Conservation (phyloP, 768 basidiomycete species). For the Tricholoma hemisulphureum region DNA sequence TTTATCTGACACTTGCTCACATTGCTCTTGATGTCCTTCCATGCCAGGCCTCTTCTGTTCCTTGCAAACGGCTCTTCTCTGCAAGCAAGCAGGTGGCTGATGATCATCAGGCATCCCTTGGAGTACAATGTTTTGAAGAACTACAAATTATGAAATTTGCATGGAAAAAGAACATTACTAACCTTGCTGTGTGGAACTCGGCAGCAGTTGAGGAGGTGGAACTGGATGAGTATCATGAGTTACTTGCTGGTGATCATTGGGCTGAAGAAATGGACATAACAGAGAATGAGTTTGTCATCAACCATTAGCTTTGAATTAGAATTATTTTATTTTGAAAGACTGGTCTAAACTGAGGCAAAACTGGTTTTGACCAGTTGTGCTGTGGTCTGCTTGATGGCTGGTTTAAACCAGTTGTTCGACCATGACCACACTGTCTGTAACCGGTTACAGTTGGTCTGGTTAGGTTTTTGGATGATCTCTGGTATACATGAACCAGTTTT, state of each 20-base stretch:
- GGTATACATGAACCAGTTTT: too few species aligned
- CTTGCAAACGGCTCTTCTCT: conserved; percentile 18
- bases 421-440: too few species aligned
- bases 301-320: too few species aligned
- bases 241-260: not conserved
- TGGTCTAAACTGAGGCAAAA: too few species aligned
- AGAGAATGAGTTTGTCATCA: not conserved
- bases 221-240: conserved; percentile 4
- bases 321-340: too few species aligned
- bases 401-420: too few species aligned
- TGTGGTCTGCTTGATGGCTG: too few species aligned
- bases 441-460: too few species aligned
- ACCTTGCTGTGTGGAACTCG: conserved; percentile 49
- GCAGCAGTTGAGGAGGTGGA: conserved; percentile 3
- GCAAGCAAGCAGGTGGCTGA: not conserved
- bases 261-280: not conserved
- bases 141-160: conserved; percentile 3
- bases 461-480: too few species aligned
- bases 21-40: conserved; percentile 6
- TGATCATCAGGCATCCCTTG: not conserved
- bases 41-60: conserved; percentile 18
- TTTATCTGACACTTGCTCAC: conserved; percentile 11
- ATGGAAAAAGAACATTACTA: not conserved
- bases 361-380: too few species aligned
- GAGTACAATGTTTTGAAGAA: not conserved